Conservation (phyloP, 2,329 filamentous ascomycete species). For the Calonectria crousiana region DNA sequence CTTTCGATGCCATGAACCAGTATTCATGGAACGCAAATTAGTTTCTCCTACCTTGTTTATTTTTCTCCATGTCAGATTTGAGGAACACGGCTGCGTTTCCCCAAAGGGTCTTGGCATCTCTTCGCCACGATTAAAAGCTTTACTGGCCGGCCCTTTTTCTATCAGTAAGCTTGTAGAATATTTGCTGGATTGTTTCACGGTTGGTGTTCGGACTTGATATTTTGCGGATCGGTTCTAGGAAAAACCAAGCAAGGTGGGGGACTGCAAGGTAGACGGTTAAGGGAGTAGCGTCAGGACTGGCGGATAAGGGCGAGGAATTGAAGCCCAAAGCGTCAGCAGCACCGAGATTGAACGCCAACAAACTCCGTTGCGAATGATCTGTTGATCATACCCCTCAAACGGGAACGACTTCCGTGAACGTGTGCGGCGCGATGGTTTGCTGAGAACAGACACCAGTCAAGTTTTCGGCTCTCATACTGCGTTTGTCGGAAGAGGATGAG, state of each 20-base stretch:
- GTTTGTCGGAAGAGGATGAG: background rate
- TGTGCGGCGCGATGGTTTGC: background rate
- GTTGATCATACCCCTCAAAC: background rate
- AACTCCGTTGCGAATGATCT: background rate
- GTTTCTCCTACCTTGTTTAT: slow-evolving; percentile 2
- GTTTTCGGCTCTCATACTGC: background rate
- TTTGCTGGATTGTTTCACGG: slow-evolving; percentile 35
- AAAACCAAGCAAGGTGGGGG: slow-evolving; percentile 16
- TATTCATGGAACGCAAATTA: slow-evolving; percentile 70
- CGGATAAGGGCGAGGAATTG: slow-evolving; percentile 1
- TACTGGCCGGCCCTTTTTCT: slow-evolving; percentile 29
- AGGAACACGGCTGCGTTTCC: slow-evolving; percentile 36
- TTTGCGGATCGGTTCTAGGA: slow-evolving; percentile 28
- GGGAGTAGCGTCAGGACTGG: slow-evolving; percentile 6
- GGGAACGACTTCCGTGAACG: background rate
- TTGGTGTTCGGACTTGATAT: slow-evolving; percentile 39
- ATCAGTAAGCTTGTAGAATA: slow-evolving; percentile 45
- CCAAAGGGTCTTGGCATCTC: slow-evolving; percentile 33
- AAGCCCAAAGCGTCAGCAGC: background rate
- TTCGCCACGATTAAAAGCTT: slow-evolving; percentile 38
- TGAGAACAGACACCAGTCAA: background rate
- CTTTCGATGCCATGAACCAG: slow-evolving; percentile 64
- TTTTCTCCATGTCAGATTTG: slow-evolving; percentile 26
- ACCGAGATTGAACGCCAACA: slow-evolving; percentile 1
- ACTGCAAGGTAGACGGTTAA: slow-evolving; percentile 19